Evolutionary conservation across 2,329 filamentous ascomycete species (phyloP).

Genomic region (Dactylella cylindrospora): DNA sequence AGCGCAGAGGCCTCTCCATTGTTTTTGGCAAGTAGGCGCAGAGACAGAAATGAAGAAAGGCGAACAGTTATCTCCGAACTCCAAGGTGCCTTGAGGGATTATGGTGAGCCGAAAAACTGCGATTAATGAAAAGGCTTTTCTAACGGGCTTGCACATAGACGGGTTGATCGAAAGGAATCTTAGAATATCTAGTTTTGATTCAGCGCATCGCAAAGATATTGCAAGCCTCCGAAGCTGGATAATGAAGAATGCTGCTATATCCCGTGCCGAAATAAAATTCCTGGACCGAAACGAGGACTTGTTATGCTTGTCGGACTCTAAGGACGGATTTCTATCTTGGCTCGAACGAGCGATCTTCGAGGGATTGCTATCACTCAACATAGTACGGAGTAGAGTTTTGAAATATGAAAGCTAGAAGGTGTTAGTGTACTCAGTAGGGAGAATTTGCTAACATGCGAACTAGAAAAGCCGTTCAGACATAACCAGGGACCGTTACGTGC

Average conservation of each 20-base stretch:
- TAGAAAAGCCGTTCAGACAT: neutral
- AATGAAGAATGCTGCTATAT: neutral
- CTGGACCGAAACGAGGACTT: neutral
- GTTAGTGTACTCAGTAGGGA: too few relatives aligned
- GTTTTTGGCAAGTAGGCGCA: constrained; percentile 52
- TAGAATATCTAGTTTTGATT: neutral
- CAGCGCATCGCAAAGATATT: neutral
- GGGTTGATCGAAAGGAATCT: neutral
- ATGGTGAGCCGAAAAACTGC: neutral
- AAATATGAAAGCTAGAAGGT: too few relatives aligned
- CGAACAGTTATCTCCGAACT: neutral
- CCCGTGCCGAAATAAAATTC: neutral
- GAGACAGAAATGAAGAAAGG: neutral
- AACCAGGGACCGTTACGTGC: neutral
- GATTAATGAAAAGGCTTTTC: neutral
- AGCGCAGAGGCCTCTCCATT: neutral
- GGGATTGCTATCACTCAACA: neutral
- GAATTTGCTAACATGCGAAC: neutral
- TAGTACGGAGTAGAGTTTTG: neutral
- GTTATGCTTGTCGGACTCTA: neutral
- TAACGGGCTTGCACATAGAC: too few relatives aligned
- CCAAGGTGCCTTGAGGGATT: neutral
- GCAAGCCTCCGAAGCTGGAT: neutral
- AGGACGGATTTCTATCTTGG: neutral
- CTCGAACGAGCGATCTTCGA: neutral